These are phyloP conservation scores for Cutaneotrichosporon spelunceum DNA, from an alignment of 1,284 basidiomycete genomes.

Conservation along the genomic window DNA sequence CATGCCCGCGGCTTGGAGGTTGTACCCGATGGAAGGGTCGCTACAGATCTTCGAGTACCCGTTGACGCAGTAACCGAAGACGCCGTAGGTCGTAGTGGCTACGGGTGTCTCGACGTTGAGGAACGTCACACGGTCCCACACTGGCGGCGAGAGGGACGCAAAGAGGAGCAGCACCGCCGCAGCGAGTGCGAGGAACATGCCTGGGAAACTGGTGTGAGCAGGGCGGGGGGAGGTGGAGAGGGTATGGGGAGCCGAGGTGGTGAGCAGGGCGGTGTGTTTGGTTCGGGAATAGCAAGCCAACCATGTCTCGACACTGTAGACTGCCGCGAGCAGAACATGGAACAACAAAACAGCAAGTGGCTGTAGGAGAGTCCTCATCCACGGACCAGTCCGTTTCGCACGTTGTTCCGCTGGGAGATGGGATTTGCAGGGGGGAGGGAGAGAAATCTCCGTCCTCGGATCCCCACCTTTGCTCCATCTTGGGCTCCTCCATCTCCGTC, in stretches of 20 bases:
- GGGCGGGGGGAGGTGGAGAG: neutral
- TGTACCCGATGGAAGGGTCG: constrained; percentile 37
- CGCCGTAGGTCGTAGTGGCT: constrained; percentile 60
- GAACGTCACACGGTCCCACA: constrained; percentile 68
- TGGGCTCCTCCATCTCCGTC: too few species aligned
- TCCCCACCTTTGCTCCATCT: too few species aligned
- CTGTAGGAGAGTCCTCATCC: too few species aligned
- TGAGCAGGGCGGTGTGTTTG: neutral
- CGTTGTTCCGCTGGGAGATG: too few species aligned
- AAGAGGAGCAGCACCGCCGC: constrained; percentile 32
- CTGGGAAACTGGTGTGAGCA: constrained; percentile 9
- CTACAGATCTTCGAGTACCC: constrained; percentile 53
- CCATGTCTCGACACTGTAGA: too few species aligned
- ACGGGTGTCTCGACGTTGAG: constrained; percentile 57
- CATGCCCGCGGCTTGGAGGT: constrained; percentile 31
- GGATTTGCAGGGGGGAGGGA: too few species aligned
- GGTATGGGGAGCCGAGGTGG: neutral
- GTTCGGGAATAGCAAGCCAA: neutral
- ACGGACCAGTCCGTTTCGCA: too few species aligned
- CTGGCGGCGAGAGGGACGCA: constrained; percentile 60
- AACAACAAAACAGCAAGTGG: too few species aligned
- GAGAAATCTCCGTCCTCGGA: too few species aligned
- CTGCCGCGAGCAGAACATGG: too few species aligned
- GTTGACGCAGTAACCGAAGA: constrained; percentile 66
- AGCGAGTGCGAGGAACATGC: constrained; percentile 37